These are phyloP conservation scores for Inonotus obliquus DNA, from an alignment of 1,284 basidiomycete genomes.

Conservation along the genomic window DNA sequence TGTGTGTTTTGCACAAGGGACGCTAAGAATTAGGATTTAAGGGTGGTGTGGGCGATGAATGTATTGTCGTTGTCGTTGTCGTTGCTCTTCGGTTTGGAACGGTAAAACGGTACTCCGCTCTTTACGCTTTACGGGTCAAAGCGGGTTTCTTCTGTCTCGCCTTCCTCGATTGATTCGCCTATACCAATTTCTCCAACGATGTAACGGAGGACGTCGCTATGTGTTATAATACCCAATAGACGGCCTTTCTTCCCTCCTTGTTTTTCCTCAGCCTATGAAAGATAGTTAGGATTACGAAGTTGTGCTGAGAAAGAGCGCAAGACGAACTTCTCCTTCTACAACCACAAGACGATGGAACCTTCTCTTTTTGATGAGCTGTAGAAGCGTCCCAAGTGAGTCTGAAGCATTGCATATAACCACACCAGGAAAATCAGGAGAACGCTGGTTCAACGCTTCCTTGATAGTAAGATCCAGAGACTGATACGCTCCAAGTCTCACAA, in stretches of 20 bases:
- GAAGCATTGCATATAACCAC: slow-evolving; percentile 94
- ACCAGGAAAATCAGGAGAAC: slow-evolving; percentile 91
- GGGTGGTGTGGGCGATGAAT: no score
- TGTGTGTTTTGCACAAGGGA: no score
- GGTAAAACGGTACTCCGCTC: neutral
- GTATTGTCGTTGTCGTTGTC: no score
- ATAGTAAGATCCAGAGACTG: slow-evolving; percentile 95
- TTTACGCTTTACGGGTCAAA: slow-evolving; percentile 3
- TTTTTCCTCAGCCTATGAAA: slow-evolving; percentile 68
- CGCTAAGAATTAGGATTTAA: no score
- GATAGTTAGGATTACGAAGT: slow-evolving; percentile 16
- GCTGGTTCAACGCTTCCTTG: slow-evolving; percentile 86
- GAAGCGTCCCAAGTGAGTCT: slow-evolving; percentile 90
- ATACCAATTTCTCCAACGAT: slow-evolving; percentile 66
- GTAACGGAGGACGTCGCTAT: slow-evolving; percentile 88
- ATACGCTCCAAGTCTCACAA: slow-evolving; percentile 93
- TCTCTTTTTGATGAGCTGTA: slow-evolving; percentile 90
- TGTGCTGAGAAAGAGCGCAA: neutral
- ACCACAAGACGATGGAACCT: slow-evolving; percentile 93
- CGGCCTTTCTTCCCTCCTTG: slow-evolving; percentile 78
- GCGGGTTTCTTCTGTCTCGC: slow-evolving; percentile 5
- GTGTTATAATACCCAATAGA: slow-evolving; percentile 83
- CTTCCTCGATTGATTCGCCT: slow-evolving; percentile 35
- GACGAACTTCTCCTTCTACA: slow-evolving; percentile 75
- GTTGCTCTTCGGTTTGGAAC: no score